Evolutionary conservation across 108 stramenopile species (phyloP).

Genomic region (Seminavis robusta): DNA sequence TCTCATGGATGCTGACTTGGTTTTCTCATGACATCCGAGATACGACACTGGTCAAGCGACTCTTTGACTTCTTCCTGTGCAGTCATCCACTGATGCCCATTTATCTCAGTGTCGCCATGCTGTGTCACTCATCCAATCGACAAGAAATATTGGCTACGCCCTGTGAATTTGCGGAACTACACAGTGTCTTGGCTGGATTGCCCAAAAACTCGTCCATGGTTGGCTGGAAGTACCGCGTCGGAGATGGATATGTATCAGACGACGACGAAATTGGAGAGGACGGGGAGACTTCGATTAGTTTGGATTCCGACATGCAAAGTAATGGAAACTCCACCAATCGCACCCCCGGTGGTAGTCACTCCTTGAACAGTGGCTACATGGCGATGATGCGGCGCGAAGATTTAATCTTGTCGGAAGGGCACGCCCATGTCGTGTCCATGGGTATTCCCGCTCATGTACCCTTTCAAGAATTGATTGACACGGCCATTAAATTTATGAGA

Average conservation of each 20-base stretch:
- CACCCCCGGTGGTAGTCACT: neutral
- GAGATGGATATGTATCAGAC: slow-evolving; percentile 50
- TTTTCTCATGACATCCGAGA: slow-evolving; percentile 90
- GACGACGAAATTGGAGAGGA: slow-evolving; percentile 46
- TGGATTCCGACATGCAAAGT: slow-evolving; percentile 15
- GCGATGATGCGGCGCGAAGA: no score
- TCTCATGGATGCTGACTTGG: slow-evolving; percentile 91
- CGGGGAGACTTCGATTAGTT: slow-evolving; percentile 11
- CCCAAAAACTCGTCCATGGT: slow-evolving; percentile 75
- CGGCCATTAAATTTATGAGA: slow-evolving; percentile 67
- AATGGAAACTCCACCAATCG: neutral
- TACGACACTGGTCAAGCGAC: slow-evolving; percentile 69
- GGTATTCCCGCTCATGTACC: slow-evolving; percentile 53
- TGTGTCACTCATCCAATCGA: slow-evolving; percentile 75
- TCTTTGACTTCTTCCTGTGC: slow-evolving; percentile 87
- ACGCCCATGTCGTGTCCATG: no score
- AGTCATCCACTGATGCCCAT: slow-evolving; percentile 77
- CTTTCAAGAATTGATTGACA: slow-evolving; percentile 80
- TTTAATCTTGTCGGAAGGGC: no score
- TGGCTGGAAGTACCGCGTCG: slow-evolving; percentile 61
- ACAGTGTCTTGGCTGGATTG: slow-evolving; percentile 65
- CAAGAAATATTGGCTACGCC: slow-evolving; percentile 68
- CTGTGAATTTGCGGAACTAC: slow-evolving; percentile 87
- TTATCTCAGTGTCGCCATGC: slow-evolving; percentile 84
- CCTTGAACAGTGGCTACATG: neutral